Evolutionary conservation across 371 early-diverging fungal genomes (phyloP), one percentile per base, ranked within the genome.

Genomic region (Mucor sp.): DNA sequence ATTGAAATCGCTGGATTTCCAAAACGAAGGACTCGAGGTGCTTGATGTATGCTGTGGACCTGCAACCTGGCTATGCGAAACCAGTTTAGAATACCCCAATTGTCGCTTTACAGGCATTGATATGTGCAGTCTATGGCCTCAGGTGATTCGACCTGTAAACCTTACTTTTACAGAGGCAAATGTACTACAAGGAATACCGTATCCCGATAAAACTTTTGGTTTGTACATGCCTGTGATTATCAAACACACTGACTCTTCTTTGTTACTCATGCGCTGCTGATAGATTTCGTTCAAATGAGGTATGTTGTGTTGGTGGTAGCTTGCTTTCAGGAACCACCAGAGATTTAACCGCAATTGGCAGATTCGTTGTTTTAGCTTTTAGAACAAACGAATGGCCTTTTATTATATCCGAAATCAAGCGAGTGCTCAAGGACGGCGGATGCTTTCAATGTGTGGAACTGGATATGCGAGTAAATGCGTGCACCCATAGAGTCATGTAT

Each of bases 11-110:
- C 37, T 76, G 6, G 71, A 78, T 58, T 80, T 80, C 57, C 67
- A 80, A 59, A 53, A 59, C 4, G 63, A 53, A 25, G 69, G 66
- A 30, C 27, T 78, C 25, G 37, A 66, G 19, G 61, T 80, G 17
- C 58, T 80, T 15, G 81, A 80, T 63, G 59, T 78, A 17, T 75
- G 81, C 32, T 80, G 81, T 70, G 81, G 81, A 2, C 78, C 81
- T 50, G 81, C 76, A 11, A 80, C 81, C 43, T 80, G 81, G 81
- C 59, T 80, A 55, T 74, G 78, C 35, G 78, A 80, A 65, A 72
- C 76, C n/a, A 76, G 78, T 35, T 53, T 78, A 7, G 78, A 80
- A 59, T 76, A 80, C 48, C 78, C 74, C 9, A 69, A 67, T 48
- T 76, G 73, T 61, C 76, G 72, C 21, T 80, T 80, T 64, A 55